Percentiles rank a stretch among this genome's conserved stretches.
Evolutionary conservation across 495 filamentous ascomycete genomes (phyloP).

Genomic region (Aspergillus leporis): DNA sequence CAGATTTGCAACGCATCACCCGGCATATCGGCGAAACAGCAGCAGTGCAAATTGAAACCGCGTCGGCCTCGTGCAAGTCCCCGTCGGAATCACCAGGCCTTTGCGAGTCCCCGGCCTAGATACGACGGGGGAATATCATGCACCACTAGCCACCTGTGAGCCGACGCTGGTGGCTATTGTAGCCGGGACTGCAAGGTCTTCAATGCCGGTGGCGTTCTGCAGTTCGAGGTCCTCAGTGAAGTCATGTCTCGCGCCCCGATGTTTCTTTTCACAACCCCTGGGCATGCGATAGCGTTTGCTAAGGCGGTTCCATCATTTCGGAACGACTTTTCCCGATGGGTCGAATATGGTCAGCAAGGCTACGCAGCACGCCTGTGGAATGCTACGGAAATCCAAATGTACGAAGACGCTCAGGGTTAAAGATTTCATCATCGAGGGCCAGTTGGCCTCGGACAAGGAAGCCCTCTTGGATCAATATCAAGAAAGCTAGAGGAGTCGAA

Average conservation of each 20-base stretch:
- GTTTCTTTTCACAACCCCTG: conserved; percentile 11
- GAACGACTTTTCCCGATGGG: conserved; percentile 5
- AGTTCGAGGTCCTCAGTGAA: conserved; percentile 10
- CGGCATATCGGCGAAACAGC: too few species aligned
- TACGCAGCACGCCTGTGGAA: conserved; percentile 15
- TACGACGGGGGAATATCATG: conserved; percentile 3
- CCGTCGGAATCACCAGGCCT: too few species aligned
- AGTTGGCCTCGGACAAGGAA: conserved; percentile 16
- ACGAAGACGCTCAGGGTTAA: background rate
- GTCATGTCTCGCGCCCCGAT: conserved; percentile 15
- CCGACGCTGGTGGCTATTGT: conserved; percentile 19
- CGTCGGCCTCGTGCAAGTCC: too few species aligned
- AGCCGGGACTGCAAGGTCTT: conserved; percentile 16
- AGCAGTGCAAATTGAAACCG: too few species aligned
- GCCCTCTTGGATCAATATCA: conserved; percentile 17
- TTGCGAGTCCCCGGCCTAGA: conserved; percentile 4
- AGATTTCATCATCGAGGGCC: conserved; percentile 11
- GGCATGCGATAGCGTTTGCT: conserved; percentile 10
- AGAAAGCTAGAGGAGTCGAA: conserved; percentile 14
- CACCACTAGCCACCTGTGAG: conserved; percentile 20
- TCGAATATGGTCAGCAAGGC: conserved; percentile 21
- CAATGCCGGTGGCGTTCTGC: conserved; percentile 9
- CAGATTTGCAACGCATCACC: too few species aligned
- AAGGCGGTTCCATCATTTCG: background rate
- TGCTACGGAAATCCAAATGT: background rate